Base-by-base conservation (phyloP, 2,329 filamentous ascomycete genomes). In the Diaporthe ampelina region DNA sequence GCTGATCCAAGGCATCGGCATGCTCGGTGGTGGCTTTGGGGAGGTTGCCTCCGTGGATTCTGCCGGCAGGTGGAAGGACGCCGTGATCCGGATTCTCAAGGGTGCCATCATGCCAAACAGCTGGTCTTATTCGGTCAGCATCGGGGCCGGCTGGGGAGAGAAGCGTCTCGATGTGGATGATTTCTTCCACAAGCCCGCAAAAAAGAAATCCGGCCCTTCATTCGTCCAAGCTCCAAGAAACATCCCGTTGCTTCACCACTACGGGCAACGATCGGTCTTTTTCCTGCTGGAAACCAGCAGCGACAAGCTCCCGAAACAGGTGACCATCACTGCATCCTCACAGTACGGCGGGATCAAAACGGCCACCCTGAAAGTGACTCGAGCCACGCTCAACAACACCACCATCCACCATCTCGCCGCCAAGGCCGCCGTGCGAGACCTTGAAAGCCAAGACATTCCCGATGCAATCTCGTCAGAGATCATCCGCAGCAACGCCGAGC, bases 381-480 rank as follows among this genome's bases (percentile, higher is more conserved):
- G 43, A 15, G 4, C 26, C 0, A 7, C 43, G 43, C 8, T 7
- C 26, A 35, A 48, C 13, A 21, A 32, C 19, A 21, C 13, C 4
- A 29, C 43, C 2, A 35, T 65, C n/a, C 61, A 35, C n/a, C 43
- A 65, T 24, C 61, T 65, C n/a, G 61, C 61, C 26, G 61, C 43
- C 19, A 65, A 35, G n/a, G 43, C 43, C 43, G 26, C 8, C 43
- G 43, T 65, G n/a, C 61, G 43, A 50, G 61, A 65, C 7, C 43
- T 50, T 11, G 61, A 65, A 11, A 24, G 11, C 21, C 26, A n/a
- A 9, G 35, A n/a, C 6, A n/a, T 13, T 0, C n/a, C 59, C 5
- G 43, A 35, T 6, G 11, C 26, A 50, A 0, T 13, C 7, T 35
- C 11, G 10, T 11, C 61, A 21, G 15, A 24, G 1, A 11, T 35